Evolutionary conservation across 768 basidiomycete genomes (phyloP).

Genomic region (Hemileccinum rubropunctum): DNA sequence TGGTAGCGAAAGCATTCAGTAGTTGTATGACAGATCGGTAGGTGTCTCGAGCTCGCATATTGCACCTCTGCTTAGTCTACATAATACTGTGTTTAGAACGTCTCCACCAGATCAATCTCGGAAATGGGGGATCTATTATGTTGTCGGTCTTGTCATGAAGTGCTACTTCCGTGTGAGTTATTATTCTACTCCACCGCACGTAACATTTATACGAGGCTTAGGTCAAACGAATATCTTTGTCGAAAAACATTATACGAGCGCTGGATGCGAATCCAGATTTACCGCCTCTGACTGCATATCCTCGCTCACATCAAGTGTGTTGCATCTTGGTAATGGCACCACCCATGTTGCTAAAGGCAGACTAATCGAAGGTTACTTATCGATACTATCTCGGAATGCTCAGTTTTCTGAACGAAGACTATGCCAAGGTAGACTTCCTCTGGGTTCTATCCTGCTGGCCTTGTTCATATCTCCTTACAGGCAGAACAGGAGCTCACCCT

Average conservation of each 20-base stretch:
- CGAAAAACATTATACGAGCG: constrained; percentile 89
- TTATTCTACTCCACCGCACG: not conserved
- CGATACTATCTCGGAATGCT: constrained; percentile 95
- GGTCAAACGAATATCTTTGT: constrained; percentile 89
- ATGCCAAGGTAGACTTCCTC: constrained; percentile 57
- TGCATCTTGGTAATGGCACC: constrained; percentile 8
- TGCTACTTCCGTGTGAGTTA: constrained; percentile 85
- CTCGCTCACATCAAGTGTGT: constrained; percentile 79
- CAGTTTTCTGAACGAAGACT: constrained; percentile 90
- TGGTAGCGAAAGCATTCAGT: constrained; percentile 87
- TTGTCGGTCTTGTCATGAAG: constrained; percentile 88
- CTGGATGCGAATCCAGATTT: constrained; percentile 84
- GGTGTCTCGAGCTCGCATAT: constrained; percentile 8
- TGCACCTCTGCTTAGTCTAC: not conserved
- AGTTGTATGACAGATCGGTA: constrained; percentile 84
- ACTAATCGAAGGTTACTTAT: constrained; percentile 73
- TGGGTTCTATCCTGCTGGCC: not conserved
- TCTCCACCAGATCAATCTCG: constrained; percentile 72
- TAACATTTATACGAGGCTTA: constrained; percentile 26
- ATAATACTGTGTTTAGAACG: constrained; percentile 37
- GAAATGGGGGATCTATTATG: constrained; percentile 91
- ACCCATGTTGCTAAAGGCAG: constrained; percentile 6
- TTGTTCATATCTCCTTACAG: constrained; percentile 36
- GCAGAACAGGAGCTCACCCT: constrained; percentile 84
- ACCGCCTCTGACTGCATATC: constrained; percentile 72